Evolutionary conservation across 1,284 basidiomycete species (phyloP).

Genomic region (Puccinia novopanici): DNA sequence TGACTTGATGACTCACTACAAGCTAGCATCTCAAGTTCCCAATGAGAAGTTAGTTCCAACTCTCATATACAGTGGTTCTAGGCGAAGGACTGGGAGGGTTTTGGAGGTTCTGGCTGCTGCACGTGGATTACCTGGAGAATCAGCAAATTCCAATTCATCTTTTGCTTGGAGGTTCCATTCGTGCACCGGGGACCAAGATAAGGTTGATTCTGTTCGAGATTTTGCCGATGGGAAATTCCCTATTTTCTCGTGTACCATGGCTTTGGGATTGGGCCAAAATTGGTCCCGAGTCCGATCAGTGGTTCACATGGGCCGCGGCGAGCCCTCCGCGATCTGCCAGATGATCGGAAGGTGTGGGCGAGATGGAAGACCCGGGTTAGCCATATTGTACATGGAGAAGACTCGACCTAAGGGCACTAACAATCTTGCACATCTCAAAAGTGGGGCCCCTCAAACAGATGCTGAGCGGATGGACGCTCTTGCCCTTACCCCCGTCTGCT

Average conservation of each 20-base stretch:
- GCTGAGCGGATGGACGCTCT: constrained; percentile 4
- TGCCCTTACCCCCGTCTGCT: constrained; percentile 1
- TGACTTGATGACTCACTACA: neutral
- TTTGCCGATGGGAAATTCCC: no score
- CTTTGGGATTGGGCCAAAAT: constrained; percentile 20
- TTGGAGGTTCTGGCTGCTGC: neutral
- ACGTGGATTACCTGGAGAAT: neutral
- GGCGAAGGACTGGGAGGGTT: neutral
- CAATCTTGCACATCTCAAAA: neutral
- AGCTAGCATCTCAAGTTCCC: neutral
- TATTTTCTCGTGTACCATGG: no score
- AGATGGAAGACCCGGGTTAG: neutral
- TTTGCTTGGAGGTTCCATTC: neutral
- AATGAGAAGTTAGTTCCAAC: neutral
- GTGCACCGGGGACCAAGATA: no score
- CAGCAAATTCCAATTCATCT: neutral
- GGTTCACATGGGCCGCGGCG: neutral
- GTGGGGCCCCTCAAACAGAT: neutral
- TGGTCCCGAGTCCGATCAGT: neutral
- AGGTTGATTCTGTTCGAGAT: no score
- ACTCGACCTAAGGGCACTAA: neutral
- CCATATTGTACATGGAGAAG: neutral
- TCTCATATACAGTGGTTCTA: neutral
- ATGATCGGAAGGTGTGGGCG: neutral
- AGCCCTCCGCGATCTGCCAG: neutral